Evolutionary conservation across 1,284 basidiomycete species (phyloP), one percentile per base, ranked within the genome.

Genomic region (Ganoderma leucocontextum): DNA sequence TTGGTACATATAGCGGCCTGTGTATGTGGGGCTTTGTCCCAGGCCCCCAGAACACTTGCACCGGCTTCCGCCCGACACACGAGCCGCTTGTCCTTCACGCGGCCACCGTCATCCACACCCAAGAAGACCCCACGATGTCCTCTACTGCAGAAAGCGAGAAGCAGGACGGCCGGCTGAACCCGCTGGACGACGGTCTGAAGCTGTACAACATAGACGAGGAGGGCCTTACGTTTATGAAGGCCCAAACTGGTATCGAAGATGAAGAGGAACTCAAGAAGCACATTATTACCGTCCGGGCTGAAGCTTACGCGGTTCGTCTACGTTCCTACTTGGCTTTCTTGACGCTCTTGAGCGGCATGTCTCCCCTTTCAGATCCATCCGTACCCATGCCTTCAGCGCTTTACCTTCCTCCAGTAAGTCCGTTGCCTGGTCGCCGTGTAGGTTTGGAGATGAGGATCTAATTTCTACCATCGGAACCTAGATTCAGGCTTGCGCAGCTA

Each of bases 211-310:
- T 38, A 9, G 63, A 65, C 33, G 41, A 33, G 7, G 15, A 38
- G 13, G 36, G 35, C 19, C 10, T 44, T 9, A 33, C 38, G 53
- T 58, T 58, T 19, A 78, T 83, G 73, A 81, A 80, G 71, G 35
- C 63, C 12, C 75, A 78, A 59, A 84, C 82, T 29, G 79, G 80
- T 1, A 84, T 85, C 36, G 62, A 78, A 6, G 76, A 81, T 65
- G 78, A 80, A 3, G 77, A 80, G 4, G 77, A 77, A 62, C 74
- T 86, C 63, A 86, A 79, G 73, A 63, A 76, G 58, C 86, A 87
- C 73, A 82, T 87, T 42, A 57, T 85, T 9, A 64, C 64, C 2
- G 77, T 85, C 22, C 85, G 84, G 67, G 69, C 62, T 47, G 80
- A 81, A 10, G 66, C 62, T 13, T 67, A 63, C 38, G 10, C 36